Evolutionary conservation across 306 rosid genomes (phyloP).

Genomic region (Cicer yamashitae): DNA sequence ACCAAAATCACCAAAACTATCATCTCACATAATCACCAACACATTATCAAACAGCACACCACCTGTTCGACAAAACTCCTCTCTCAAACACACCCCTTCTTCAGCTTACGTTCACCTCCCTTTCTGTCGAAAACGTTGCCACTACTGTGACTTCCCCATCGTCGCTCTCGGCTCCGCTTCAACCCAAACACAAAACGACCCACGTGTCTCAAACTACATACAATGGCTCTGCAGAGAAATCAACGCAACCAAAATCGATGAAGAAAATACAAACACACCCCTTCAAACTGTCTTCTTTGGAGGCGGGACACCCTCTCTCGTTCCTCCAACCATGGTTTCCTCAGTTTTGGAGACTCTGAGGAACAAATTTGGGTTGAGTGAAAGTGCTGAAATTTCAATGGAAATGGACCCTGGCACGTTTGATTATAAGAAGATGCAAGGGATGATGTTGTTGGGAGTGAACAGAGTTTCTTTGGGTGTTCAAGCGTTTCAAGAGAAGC

Average conservation of each 20-base stretch:
- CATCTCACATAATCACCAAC: not conserved
- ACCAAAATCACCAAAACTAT: conserved; percentile 39
- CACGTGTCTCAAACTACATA: conserved; percentile 71
- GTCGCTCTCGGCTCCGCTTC: conserved; percentile 87
- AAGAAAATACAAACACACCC: conserved; percentile 43
- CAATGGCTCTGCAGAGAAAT: conserved; percentile 80
- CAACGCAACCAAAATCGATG: conserved; percentile 55
- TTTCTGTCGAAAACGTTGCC: conserved; percentile 95
- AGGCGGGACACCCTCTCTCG: conserved; percentile 92
- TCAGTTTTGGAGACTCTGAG: conserved; percentile 61
- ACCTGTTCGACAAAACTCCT: conserved; percentile 75
- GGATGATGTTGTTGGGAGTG: conserved; percentile 69
- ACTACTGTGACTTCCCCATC: conserved; percentile 91
- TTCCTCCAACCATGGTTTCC: conserved; percentile 76
- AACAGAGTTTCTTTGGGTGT: conserved; percentile 93
- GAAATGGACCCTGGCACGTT: conserved; percentile 99
- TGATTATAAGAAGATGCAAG: conserved; percentile 66
- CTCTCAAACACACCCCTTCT: conserved; percentile 52
- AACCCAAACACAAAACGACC: conserved; percentile 60
- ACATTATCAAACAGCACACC: conserved; percentile 48
- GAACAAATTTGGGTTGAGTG: conserved; percentile 64
- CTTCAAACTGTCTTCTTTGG: conserved; percentile 88
- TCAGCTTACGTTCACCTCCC: conserved; percentile 96
- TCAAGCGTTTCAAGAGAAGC: conserved; percentile 89
- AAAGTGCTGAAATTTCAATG: conserved; percentile 77